Conservation (phyloP, 163 green algal species). For the Coccomyxa subellipsoidea region DNA sequence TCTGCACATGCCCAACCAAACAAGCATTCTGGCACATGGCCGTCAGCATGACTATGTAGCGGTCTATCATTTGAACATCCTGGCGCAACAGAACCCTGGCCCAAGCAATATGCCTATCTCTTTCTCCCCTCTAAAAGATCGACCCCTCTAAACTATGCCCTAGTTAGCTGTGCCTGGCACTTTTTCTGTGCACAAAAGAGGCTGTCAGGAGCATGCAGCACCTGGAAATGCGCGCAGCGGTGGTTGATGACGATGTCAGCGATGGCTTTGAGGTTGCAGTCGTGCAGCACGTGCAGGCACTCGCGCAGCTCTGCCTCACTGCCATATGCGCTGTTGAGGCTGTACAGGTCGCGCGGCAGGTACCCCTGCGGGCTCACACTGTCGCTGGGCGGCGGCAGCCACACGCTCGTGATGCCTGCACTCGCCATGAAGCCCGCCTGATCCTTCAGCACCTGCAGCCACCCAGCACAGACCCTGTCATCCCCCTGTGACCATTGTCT, state of each 20-base stretch:
- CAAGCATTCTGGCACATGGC: no score
- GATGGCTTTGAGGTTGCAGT: slow-evolving; percentile 79
- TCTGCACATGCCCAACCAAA: no score
- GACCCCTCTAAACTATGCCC: no score
- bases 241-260: slow-evolving; percentile 99
- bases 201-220: neutral
- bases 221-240: slow-evolving; percentile 78
- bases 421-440: slow-evolving; percentile 57
- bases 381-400: slow-evolving; percentile 91
- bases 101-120: no score
- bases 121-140: no score
- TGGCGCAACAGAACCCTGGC: no score
- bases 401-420: slow-evolving; percentile 80
- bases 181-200: no score
- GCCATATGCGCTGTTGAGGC: slow-evolving; percentile 88
- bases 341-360: slow-evolving; percentile 27
- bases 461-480: neutral
- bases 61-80: no score
- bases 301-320: slow-evolving; percentile 76
- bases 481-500: neutral
- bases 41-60: no score
- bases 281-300: slow-evolving; percentile 69
- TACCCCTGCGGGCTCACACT: slow-evolving; percentile 76
- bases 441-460: slow-evolving; percentile 16
- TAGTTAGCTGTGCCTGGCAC: no score